Conservation (phyloP, 345 rosid species). For the Erodium maritimum region DNA sequence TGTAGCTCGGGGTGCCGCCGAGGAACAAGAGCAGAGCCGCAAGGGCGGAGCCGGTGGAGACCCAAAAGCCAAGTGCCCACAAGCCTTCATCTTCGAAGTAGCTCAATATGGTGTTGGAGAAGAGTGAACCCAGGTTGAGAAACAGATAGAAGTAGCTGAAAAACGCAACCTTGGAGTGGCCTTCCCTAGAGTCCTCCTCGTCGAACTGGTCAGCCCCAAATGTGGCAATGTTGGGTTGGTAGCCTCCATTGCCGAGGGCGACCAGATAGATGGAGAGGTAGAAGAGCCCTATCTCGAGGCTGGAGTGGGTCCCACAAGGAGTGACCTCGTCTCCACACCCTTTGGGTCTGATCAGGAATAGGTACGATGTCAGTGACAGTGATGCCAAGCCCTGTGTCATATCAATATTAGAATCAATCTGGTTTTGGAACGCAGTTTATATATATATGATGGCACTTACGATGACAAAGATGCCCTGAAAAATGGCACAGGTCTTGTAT, state of each 20-base stretch:
- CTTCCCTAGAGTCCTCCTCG: constrained; percentile 80
- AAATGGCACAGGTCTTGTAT: constrained; percentile 94
- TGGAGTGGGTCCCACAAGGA: constrained; percentile 67
- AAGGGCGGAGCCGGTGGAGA: constrained; percentile 71
- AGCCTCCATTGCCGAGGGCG: constrained; percentile 93
- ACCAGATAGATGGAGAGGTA: constrained; percentile 80
- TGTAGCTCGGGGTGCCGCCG: constrained; percentile 54
- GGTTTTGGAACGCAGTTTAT: too few species aligned
- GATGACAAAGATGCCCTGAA: constrained; percentile 81
- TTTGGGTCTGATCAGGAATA: constrained; percentile 65
- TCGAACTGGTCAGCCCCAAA: constrained; percentile 98
- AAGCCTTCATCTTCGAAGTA: constrained; percentile 86
- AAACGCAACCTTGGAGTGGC: constrained; percentile 70
- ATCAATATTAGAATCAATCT: neutral
- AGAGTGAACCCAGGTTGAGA: constrained; percentile 85
- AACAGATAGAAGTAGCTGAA: constrained; percentile 98
- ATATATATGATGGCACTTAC: constrained; percentile 38
- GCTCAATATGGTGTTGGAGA: constrained; percentile 84
- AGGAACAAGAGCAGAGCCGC: constrained; percentile 69
- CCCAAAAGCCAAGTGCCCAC: constrained; percentile 98
- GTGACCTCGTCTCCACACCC: constrained; percentile 68
- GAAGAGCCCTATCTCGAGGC: constrained; percentile 50
- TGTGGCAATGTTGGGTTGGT: constrained; percentile 91
- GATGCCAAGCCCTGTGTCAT: constrained; percentile 72
- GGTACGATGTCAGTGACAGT: constrained; percentile 68